These are phyloP conservation scores for Arabidopsis lyrata DNA, from an alignment of 441 rosid genomes.

Conservation along the genomic window DNA sequence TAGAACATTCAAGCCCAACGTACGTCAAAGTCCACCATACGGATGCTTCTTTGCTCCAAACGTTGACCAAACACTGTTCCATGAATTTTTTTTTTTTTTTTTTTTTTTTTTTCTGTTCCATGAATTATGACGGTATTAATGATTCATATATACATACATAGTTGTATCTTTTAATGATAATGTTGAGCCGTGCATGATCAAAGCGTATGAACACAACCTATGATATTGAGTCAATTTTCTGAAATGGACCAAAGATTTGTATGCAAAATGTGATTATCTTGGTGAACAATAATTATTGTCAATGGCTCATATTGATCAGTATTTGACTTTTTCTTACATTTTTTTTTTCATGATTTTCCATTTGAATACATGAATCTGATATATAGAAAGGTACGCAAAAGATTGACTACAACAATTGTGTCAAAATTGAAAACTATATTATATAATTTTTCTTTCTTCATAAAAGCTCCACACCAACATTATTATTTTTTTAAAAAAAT, in stretches of 20 bases:
- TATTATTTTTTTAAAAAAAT: too few species aligned
- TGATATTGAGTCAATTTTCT: neutral
- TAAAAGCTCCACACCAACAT: neutral
- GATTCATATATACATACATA: neutral
- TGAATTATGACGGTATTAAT: neutral
- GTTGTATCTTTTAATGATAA: neutral
- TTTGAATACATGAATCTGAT: conserved; percentile 8
- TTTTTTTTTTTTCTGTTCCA: too few species aligned
- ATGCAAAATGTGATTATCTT: neutral
- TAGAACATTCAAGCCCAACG: too few species aligned
- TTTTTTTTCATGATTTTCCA: neutral
- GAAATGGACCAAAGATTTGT: neutral
- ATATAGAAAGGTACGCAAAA: neutral
- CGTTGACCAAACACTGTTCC: too few species aligned
- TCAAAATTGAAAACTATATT: neutral
- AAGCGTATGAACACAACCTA: neutral
- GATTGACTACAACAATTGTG: neutral
- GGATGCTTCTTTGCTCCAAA: too few species aligned
- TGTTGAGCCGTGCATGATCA: neutral
- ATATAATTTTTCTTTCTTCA: too few species aligned
- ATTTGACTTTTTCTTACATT: neutral
- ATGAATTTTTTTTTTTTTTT: too few species aligned
- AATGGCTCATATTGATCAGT: conserved; percentile 3
- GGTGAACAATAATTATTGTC: neutral
- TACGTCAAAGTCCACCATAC: too few species aligned